Evolutionary conservation across 1,284 basidiomycete species (phyloP), one percentile per base, ranked within the genome.

Genomic region (Leucoagaricus sp.): DNA sequence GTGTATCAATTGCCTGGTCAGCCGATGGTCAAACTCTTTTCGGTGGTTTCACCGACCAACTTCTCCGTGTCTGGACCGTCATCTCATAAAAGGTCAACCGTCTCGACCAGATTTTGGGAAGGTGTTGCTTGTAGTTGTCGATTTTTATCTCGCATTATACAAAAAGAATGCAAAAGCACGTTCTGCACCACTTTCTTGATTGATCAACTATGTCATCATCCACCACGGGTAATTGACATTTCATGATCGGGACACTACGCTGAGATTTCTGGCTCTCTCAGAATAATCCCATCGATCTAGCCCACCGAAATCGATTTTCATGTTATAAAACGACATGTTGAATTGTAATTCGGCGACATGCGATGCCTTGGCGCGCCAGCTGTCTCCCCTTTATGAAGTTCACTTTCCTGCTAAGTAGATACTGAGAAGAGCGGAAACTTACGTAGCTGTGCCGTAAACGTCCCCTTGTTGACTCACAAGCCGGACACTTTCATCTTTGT

Each of bases 1-100:
- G 94, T 76, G 91, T 96, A 56, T 98, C 96, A 57, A 93, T 99
- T 68, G 93, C 97, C 64, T 99, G 97, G 97, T 98, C 95, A 60
- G 89, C 96, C 60, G 96, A 98, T 75, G 96, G 96, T 62, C 93
- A 96, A 80, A 97, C 94, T 57, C 84, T 99, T 64, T 98, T 97
- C 73, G 93, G 91, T 74, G 96, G 96, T 61, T 96, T 93, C 85
- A 91, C 91, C 56, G 94, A 96, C 76, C 89, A 94, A 80, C 81
- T 86, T 65, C 86, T 96, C 75, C 91, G 94, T 67, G 92, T 96
- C 73, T 96, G 94, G 94, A 88, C 86, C 70, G 94, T 96, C 68
- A 84, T 83, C 63, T 82, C 87, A 80, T 90, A 83, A 80, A 77
- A 76, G 65, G 65, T 65, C 63, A 60, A 68, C 60, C 64, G 66